These are phyloP conservation scores for Starmerella cellae DNA, from an alignment of 805 yeast species.

Conservation along the genomic window DNA sequence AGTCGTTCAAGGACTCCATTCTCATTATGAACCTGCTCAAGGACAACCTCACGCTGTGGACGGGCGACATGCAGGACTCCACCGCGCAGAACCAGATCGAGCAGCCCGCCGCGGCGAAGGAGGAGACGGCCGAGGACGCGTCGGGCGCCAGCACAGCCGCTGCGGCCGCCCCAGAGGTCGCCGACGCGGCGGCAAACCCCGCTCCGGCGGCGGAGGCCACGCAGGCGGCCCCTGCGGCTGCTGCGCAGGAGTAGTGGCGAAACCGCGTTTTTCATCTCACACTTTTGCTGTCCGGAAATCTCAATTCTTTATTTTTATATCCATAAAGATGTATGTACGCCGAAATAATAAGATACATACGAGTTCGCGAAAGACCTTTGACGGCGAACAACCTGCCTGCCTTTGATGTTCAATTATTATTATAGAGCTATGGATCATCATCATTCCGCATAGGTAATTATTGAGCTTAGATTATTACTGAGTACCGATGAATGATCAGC, in stretches of 20 bases:
- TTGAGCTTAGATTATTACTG: too few species aligned
- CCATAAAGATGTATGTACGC: too few species aligned
- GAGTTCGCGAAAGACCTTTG: too few species aligned
- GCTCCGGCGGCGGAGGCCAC: neutral
- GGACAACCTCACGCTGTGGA: conserved; percentile 42
- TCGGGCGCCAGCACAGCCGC: conserved; percentile 15
- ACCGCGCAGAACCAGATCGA: conserved; percentile 17
- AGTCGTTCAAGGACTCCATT: conserved; percentile 96
- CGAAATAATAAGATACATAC: too few species aligned
- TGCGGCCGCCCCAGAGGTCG: neutral
- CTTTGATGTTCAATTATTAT: too few species aligned
- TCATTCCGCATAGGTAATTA: too few species aligned
- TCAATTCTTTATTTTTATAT: too few species aligned
- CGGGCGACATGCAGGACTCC: conserved; percentile 46
- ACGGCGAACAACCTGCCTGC: too few species aligned
- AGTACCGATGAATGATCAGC: too few species aligned
- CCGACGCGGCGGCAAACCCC: neutral
- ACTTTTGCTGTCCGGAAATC: too few species aligned
- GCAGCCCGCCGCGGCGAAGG: conserved; percentile 13
- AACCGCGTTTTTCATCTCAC: too few species aligned
- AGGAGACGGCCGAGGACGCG: conserved; percentile 14
- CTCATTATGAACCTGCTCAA: conserved; percentile 97
- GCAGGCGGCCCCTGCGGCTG: neutral
- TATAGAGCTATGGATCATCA: too few species aligned
- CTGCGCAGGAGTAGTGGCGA: neutral